These are phyloP conservation scores for Hemileccinum impolitum DNA, from an alignment of 768 basidiomycete genomes.

Conservation along the genomic window DNA sequence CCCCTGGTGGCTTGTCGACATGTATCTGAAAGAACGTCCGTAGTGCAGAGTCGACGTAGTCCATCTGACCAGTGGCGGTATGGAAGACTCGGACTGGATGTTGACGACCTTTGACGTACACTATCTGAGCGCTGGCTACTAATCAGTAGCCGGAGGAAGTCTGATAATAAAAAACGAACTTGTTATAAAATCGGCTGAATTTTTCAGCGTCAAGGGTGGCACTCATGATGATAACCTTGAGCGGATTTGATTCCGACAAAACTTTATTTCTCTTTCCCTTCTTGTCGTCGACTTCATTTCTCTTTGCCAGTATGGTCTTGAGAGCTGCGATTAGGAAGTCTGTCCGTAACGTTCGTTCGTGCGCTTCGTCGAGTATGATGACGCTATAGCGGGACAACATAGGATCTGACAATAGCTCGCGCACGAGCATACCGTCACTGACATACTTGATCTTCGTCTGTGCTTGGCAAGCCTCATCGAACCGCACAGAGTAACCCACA, in stretches of 20 bases:
- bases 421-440: constrained; percentile 96
- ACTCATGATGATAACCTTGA: constrained; percentile 96
- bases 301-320: constrained; percentile 69
- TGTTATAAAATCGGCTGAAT: constrained; percentile 83
- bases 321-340: constrained; percentile 90
- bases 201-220: constrained; percentile 96
- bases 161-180: constrained; percentile 46
- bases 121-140: constrained; percentile 66
- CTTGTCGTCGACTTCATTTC: constrained; percentile 50
- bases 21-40: constrained; percentile 96
- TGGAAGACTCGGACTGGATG: constrained; percentile 87
- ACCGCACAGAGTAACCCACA: constrained; percentile 95
- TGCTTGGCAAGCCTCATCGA: constrained; percentile 74
- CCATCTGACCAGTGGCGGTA: constrained; percentile 64
- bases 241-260: constrained; percentile 46
- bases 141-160: constrained; percentile 2
- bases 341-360: constrained; percentile 92
- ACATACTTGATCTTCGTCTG: constrained; percentile 91
- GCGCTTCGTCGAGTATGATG: constrained; percentile 93
- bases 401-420: constrained; percentile 82
- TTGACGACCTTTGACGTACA: constrained; percentile 92
- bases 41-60: constrained; percentile 87
- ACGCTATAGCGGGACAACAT: constrained; percentile 80
- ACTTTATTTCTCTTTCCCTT: constrained; percentile 44
- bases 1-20: constrained; percentile 71